Percentiles rank a stretch among this genome's conserved stretches.
Conservation (phyloP, 2,329 filamentous ascomycete genomes). For the Cercospora janseana region DNA sequence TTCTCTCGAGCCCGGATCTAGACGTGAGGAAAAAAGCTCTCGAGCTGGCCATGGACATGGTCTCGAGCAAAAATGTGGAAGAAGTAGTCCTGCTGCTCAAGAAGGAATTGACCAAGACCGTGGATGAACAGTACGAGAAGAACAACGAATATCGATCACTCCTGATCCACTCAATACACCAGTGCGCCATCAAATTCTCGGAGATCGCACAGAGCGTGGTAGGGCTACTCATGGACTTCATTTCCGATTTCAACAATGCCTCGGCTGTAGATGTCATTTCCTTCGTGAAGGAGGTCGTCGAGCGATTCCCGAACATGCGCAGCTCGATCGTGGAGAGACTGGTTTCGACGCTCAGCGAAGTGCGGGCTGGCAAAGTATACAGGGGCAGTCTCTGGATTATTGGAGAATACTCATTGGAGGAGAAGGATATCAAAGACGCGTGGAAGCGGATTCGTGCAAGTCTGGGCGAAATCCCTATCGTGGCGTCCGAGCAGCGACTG, state of each 20-base stretch:
- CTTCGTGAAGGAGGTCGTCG: constrained; percentile 98
- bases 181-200: constrained; percentile 98
- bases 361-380: constrained; percentile 95
- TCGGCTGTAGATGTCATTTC: constrained; percentile 97
- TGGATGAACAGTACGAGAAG: constrained; percentile 98
- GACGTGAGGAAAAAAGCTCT: constrained; percentile 93
- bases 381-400: constrained; percentile 96
- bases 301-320: constrained; percentile 91
- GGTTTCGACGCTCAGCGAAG: constrained; percentile 86
- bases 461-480: constrained; percentile 92
- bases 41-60: constrained; percentile 90
- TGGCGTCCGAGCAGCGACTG: constrained; percentile 89
- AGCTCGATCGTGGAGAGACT: constrained; percentile 83
- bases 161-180: constrained; percentile 94
- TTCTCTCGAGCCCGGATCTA: constrained; percentile 91
- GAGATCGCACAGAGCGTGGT: constrained; percentile 97
- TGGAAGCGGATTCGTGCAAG: constrained; percentile 96
- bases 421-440: constrained; percentile 89
- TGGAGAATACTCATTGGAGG: constrained; percentile 92
- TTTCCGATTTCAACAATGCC: constrained; percentile 95
- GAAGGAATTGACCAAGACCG: constrained; percentile 95
- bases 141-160: constrained; percentile 92
- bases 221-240: constrained; percentile 97
- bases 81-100: constrained; percentile 94
- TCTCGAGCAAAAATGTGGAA: constrained; percentile 97